A percentile compares a stretch with the other conserved stretches of the same genome.
phyloP scores from a whole-genome alignment of 805 yeast genomes.

The Ogataea henricii region DNA sequence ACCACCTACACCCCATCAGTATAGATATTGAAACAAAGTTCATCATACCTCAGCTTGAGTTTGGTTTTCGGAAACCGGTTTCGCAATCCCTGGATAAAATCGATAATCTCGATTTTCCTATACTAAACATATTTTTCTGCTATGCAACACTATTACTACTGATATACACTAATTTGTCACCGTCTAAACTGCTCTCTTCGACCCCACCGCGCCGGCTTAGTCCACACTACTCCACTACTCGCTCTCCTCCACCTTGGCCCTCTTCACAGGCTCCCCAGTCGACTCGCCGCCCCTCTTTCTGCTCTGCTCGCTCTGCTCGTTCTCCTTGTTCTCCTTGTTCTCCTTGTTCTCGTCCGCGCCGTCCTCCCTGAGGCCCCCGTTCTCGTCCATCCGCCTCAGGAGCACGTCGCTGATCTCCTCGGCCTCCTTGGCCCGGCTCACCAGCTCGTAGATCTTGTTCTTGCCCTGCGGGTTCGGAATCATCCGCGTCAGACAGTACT shows the following conservation, averaged over 20 bases:
- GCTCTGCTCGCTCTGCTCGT: conserved; percentile 7
- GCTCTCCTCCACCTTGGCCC: conserved; percentile 5
- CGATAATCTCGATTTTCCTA: no score
- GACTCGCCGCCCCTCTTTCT: not conserved
- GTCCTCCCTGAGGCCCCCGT: conserved; percentile 31
- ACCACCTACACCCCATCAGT: no score
- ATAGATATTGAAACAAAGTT: no score
- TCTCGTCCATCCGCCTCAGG: conserved; percentile 37
- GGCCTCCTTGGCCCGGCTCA: conserved; percentile 57
- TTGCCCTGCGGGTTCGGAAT: conserved; percentile 50
- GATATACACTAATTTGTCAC: no score
- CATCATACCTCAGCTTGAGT: no score
- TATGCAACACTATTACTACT: no score
- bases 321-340: conserved; percentile 5
- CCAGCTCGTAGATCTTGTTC: conserved; percentile 51
- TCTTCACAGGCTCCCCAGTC: conserved; percentile 7
- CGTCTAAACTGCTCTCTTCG: no score
- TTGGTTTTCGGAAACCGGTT: no score
- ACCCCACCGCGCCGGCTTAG: no score
- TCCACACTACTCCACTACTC: not conserved
- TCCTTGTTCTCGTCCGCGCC: conserved; percentile 7
- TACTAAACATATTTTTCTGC: no score
- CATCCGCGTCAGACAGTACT: conserved; percentile 76
- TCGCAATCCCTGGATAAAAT: no score
- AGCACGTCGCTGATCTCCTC: conserved; percentile 47